Evolutionary conservation across 345 rosid genomes (phyloP), one percentile per base, ranked within the genome.

Genomic region (Bretschneidera sinensis): DNA sequence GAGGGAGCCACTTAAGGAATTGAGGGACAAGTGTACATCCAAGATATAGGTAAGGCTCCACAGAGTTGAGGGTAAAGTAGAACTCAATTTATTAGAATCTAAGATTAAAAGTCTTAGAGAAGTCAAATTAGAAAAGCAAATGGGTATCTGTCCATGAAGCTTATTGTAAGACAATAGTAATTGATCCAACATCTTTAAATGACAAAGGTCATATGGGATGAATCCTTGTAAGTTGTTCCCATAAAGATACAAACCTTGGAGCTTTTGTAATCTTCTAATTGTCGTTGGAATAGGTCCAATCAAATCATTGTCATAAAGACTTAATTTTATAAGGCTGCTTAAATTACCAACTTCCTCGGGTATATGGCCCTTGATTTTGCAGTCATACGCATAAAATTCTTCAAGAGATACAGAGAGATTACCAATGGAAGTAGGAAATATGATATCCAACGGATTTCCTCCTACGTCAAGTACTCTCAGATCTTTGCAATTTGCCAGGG

Each of bases 361-460:
- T 53, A 67, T 67, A 17, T 9, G 33, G 11, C 71, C 65, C 4
- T 17, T 17, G 8, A 67, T 22, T 25, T 53, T 22, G 59, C 60
- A 59, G 4, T 14, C 10, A 17, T 0, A 6, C 1, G 31, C 20
- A 25, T 3, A 0, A 5, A 67, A 59, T 19, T 24, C 6, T 53
- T 59, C 19, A n/a, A 67, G 64, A 43, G 64, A 67, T 14, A 3
- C 5, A 8, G 60, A 67, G 43, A 68, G 43, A 39, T 61, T 61
- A 34, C 57, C 51, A 17, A 61, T 20, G 17, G 66, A n/a, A n/a
- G n/a, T n/a, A n/a, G n/a, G n/a, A n/a, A n/a, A n/a, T n/a, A n/a
- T n/a, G n/a, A n/a, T n/a, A 61, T 9, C 20, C 18, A 58, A 13
- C 15, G 62, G 64, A 47, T 55, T 55, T 0, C 0, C 0, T 5